Base-by-base conservation (phyloP, 129 eudicot genomes). In the Kitagawia praeruptora region DNA sequence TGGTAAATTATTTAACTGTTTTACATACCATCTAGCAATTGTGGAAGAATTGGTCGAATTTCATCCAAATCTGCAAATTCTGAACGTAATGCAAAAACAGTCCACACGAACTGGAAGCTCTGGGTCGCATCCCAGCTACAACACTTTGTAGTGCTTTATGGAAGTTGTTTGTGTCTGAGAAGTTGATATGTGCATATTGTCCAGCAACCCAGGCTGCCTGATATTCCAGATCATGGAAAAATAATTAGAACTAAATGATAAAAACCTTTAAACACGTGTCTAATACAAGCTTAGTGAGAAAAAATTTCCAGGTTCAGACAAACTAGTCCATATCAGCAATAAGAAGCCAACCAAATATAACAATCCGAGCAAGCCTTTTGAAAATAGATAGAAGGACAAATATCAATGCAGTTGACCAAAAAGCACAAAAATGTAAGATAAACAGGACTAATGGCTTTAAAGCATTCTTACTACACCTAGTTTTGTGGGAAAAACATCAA, bases 181-280 rank as follows among this genome's bases (percentile, higher is more conserved):
- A 95, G 81, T 82, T 89, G 45, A 95, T 88, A 81, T 92, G 93
- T 38, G 98, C 98, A 87, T 95, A 95, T 79, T 95, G 97, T 77
- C 98, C 98, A 42, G 98, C 96, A 90, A 95, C 98, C 98, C 98
- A 94, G 40, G 98, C 98, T 42, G 98, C 98, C 98, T 94, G 80
- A 39, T 58, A 76, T 83, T 75, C 80, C 82, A 79, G 46, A 74
- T 38, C 78, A 76, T 19, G 31, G n/a, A 34, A 11, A 34, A 51
- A 37, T 15, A 31, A 42, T 39, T 61, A 38, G 21, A 70, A 19
- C 44, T 5, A 39, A 28, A 47, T 51, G 80, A 28, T 19, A 19
- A 8, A 40, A 34, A 77, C 10, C 51, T 27, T 34, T 34, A 40
- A 28, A 16, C 21, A 67, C 28, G 37, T 21, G 37, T 21, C 9